These are phyloP conservation scores for Trifolium repens DNA, from an alignment of 306 rosid genomes.

Conservation along the genomic window DNA sequence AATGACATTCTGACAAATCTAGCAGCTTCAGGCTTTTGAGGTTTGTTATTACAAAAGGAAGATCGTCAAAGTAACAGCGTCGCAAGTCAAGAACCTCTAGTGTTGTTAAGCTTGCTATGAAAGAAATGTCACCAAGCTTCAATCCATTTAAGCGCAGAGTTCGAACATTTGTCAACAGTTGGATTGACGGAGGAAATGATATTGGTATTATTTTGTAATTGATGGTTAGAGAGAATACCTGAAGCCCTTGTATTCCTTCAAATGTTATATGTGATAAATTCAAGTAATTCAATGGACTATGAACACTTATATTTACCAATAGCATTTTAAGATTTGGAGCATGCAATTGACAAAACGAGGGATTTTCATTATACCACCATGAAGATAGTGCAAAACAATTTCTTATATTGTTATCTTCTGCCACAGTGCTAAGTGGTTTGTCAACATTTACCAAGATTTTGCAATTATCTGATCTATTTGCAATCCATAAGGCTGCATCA, in stretches of 20 bases:
- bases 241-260: conserved; percentile 24
- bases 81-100: conserved; percentile 32
- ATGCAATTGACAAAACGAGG: neutral
- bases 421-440: neutral
- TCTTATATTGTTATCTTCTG: neutral
- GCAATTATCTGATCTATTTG: neutral
- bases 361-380: conserved; percentile 6
- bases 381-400: conserved; percentile 33
- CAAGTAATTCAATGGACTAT: neutral
- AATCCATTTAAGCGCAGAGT: conserved; percentile 3
- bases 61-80: neutral
- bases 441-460: conserved; percentile 27
- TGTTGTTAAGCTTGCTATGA: neutral
- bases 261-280: neutral
- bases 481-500: conserved; percentile 35
- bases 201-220: neutral
- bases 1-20: conserved; percentile 17
- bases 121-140: conserved; percentile 30
- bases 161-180: conserved; percentile 18
- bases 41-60: neutral
- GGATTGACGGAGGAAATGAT: conserved; percentile 25
- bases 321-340: conserved; percentile 38
- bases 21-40: neutral
- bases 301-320: neutral
- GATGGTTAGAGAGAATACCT: neutral